Conservation (phyloP, 2,329 filamentous ascomycete genomes). For the Ophiobolus disseminans region DNA sequence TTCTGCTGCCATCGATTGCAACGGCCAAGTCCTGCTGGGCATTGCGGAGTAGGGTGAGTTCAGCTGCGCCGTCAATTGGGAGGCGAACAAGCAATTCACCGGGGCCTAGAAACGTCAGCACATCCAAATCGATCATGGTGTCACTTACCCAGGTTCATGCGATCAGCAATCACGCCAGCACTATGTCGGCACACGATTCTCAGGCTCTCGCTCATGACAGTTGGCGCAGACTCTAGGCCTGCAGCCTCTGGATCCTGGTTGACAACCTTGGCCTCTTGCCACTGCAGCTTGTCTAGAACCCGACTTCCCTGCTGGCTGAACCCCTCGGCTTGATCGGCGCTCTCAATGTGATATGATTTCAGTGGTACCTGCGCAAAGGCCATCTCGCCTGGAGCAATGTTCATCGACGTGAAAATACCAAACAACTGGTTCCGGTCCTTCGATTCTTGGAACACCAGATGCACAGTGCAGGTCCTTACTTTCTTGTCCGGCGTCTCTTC, state of each 20-base stretch:
- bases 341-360: slow-evolving; percentile 69
- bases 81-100: slow-evolving; percentile 57
- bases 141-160: slow-evolving; percentile 73
- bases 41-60: slow-evolving; percentile 60
- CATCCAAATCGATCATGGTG: not conserved
- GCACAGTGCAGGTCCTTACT: slow-evolving; percentile 65
- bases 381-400: slow-evolving; percentile 71
- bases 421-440: slow-evolving; percentile 75
- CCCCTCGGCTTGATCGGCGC: slow-evolving; percentile 58
- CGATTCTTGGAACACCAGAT: slow-evolving; percentile 78
- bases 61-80: slow-evolving; percentile 48
- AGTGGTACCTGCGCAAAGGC: slow-evolving; percentile 74
- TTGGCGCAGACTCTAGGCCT: slow-evolving; percentile 66
- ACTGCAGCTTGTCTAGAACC: slow-evolving; percentile 58
- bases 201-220: slow-evolving; percentile 77
- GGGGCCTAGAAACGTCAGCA: slow-evolving; percentile 36
- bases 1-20: slow-evolving; percentile 63
- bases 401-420: slow-evolving; percentile 74
- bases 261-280: slow-evolving; percentile 74
- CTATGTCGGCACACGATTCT: slow-evolving; percentile 78
- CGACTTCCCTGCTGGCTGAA: slow-evolving; percentile 49
- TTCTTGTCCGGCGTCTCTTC: slow-evolving; percentile 60
- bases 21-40: slow-evolving; percentile 80
- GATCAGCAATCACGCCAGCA: slow-evolving; percentile 80
- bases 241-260: slow-evolving; percentile 68